Conservation (phyloP, 2,329 filamentous ascomycete genomes). For the Taxawa tesnikishii region DNA sequence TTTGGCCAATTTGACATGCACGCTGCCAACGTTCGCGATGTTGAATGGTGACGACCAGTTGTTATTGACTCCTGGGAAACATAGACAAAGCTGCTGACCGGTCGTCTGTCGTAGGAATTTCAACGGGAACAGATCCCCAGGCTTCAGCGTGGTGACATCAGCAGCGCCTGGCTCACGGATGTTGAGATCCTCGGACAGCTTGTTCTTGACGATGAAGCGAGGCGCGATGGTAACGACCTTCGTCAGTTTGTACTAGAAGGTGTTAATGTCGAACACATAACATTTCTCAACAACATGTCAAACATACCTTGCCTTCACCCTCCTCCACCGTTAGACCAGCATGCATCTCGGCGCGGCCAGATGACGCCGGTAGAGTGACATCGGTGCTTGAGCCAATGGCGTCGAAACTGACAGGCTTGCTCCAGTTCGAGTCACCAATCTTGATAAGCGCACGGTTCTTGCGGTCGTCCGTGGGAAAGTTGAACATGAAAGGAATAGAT, state of each 20-base stretch:
- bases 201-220: conserved; percentile 88
- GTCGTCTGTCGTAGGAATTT: conserved; percentile 77
- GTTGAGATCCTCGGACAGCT: conserved; percentile 75
- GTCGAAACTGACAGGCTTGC: conserved; percentile 94
- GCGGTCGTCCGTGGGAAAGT: conserved; percentile 75
- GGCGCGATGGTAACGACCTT: conserved; percentile 91
- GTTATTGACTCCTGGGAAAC: conserved; percentile 88
- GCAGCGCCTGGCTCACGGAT: conserved; percentile 88
- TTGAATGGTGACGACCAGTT: conserved; percentile 98
- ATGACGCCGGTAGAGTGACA: conserved; percentile 64
- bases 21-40: conserved; percentile 85
- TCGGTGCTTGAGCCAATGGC: conserved; percentile 90
- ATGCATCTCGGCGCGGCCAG: conserved; percentile 70
- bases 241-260: conserved; percentile 91
- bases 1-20: conserved; percentile 88
- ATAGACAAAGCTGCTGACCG: conserved; percentile 82
- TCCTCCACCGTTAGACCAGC: conserved; percentile 79
- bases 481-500: conserved; percentile 90
- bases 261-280: too few relatives aligned
- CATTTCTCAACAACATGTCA: too few relatives aligned
- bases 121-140: conserved; percentile 70
- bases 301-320: conserved; percentile 87
- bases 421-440: conserved; percentile 86
- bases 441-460: conserved; percentile 83
- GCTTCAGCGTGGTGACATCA: conserved; percentile 63